Evolutionary conservation across 768 basidiomycete genomes (phyloP).

Genomic region (Lanmaoa rubissima): DNA sequence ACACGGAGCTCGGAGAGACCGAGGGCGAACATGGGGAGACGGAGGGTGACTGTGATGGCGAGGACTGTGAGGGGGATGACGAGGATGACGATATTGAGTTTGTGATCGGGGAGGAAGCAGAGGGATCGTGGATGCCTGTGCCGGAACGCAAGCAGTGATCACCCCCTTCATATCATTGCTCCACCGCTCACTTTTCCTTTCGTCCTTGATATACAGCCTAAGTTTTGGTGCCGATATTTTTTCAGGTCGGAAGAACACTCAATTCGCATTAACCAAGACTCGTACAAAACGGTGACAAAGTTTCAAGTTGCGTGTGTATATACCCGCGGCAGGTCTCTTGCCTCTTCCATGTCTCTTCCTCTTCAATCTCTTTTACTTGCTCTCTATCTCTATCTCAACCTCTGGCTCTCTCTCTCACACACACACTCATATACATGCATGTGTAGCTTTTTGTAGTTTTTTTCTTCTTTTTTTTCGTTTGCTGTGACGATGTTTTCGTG

Average conservation of each 20-base stretch:
- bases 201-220: constrained; percentile 8
- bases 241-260: constrained; percentile 17
- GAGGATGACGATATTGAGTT: constrained; percentile 80
- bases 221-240: background rate
- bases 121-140: constrained; percentile 35
- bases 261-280: constrained; percentile 12
- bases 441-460: background rate
- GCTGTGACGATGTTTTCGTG: background rate
- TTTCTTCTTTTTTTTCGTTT: background rate
- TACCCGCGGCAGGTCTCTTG: constrained; percentile 11
- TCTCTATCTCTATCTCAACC: constrained; percentile 10
- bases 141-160: constrained; percentile 31
- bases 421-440: constrained; percentile 17
- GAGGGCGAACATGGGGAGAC: constrained; percentile 24
- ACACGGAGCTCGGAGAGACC: constrained; percentile 6
- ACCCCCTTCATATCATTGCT: background rate
- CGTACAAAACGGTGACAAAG: constrained; percentile 3
- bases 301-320: constrained; percentile 13
- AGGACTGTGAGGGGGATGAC: constrained; percentile 45
- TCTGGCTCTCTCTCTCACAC: background rate
- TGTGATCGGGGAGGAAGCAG: constrained; percentile 55
- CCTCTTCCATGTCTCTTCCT: background rate
- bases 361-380: constrained; percentile 4
- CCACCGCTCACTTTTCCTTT: background rate
- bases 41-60: constrained; percentile 32